Evolutionary conservation across 495 filamentous ascomycete species (phyloP).

Genomic region (Penicillium robsamsonii): DNA sequence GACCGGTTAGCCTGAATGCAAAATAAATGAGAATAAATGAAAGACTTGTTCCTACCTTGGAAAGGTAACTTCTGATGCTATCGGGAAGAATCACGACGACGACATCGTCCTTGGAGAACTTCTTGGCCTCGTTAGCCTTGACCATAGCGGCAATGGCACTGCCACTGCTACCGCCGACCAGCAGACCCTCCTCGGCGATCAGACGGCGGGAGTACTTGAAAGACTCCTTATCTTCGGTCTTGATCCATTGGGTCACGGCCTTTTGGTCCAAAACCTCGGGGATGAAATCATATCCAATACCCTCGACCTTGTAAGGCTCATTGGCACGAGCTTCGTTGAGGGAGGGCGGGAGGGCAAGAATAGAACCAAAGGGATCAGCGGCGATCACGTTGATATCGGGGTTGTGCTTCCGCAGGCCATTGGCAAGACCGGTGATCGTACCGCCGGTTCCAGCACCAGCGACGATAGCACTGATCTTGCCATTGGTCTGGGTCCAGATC

Average conservation of each 20-base stretch:
- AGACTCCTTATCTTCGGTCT: conserved; percentile 89
- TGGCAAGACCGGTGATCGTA: conserved; percentile 87
- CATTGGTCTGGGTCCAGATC: conserved; percentile 87
- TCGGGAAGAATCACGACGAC: conserved; percentile 92
- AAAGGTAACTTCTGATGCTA: conserved; percentile 96
- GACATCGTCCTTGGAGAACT: conserved; percentile 70
- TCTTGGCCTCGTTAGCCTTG: conserved; percentile 71
- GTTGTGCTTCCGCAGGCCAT: conserved; percentile 84
- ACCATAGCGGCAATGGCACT: conserved; percentile 87
- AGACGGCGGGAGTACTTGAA: conserved; percentile 85
- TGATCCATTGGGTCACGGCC: conserved; percentile 92
- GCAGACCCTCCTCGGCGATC: conserved; percentile 90
- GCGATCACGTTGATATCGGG: conserved; percentile 78
- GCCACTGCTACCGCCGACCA: conserved; percentile 93
- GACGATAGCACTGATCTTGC: conserved; percentile 80
- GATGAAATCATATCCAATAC: conserved; percentile 98
- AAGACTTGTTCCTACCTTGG: conserved; percentile 56
- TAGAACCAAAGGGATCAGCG: conserved; percentile 86
- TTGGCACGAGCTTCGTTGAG: conserved; percentile 78
- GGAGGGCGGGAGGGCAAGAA: conserved; percentile 73
- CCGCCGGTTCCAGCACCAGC: conserved; percentile 95
- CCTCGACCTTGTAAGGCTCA: conserved; percentile 94
- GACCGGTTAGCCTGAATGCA: conserved; percentile 6
- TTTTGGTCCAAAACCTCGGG: conserved; percentile 85
- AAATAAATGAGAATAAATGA: background rate